Percentiles rank a stretch among this genome's conserved stretches.
Conservation (phyloP, 1,139 yeast genomes). For the Kluyveromyces sp. region DNA sequence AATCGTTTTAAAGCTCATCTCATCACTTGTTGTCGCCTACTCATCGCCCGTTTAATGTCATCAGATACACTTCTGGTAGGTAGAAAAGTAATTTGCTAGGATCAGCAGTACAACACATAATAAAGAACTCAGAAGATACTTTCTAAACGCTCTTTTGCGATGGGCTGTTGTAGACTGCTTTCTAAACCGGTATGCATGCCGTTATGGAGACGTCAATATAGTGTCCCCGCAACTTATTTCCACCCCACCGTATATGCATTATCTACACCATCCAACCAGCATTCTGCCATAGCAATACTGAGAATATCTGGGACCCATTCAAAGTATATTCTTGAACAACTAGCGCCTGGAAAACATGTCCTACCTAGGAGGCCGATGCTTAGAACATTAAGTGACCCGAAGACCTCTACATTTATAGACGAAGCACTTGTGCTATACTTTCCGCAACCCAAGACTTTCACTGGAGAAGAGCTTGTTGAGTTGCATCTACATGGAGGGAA, state of each 20-base stretch:
- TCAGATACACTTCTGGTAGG: too few species aligned
- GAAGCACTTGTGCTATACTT: slow-evolving; percentile 69
- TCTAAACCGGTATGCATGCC: not conserved
- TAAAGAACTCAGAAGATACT: not conserved
- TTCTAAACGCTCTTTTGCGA: not conserved
- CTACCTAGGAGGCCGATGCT: slow-evolving; percentile 44
- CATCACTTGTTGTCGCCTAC: too few species aligned
- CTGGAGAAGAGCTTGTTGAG: slow-evolving; percentile 88
- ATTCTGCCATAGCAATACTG: slow-evolving; percentile 82
- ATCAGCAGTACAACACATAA: too few species aligned
- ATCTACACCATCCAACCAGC: slow-evolving; percentile 65
- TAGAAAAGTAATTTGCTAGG: too few species aligned
- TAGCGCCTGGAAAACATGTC: slow-evolving; percentile 35
- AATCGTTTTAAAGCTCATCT: too few species aligned
- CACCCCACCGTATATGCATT: slow-evolving; percentile 78
- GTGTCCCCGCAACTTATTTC: slow-evolving; percentile 9
- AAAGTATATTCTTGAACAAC: slow-evolving; percentile 28
- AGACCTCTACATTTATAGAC: slow-evolving; percentile 46
- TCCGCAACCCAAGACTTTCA: slow-evolving; percentile 71
- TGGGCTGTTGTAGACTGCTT: not conserved
- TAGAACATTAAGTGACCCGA: slow-evolving; percentile 43
- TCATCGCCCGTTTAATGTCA: too few species aligned
- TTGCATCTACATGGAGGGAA: slow-evolving; percentile 90
- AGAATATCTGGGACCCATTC: slow-evolving; percentile 73
- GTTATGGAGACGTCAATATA: slow-evolving; percentile 1